Base-by-base conservation (phyloP, 805 yeast species). In the Ogataea dorogensis region DNA sequence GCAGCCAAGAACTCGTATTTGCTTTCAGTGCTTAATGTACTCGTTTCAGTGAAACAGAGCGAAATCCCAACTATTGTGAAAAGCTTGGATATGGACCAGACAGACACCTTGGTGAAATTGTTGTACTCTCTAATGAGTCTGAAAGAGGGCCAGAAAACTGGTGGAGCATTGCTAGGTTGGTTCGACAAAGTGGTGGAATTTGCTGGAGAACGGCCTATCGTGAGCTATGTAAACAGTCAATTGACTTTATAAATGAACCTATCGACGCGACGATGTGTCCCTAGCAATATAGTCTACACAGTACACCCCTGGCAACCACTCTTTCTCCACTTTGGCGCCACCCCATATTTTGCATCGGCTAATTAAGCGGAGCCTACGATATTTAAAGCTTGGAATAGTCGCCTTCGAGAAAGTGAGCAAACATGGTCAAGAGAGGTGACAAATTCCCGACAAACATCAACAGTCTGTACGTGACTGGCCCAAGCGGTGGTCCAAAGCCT, bases 81-180 rank as follows among this genome's bases (percentile, higher is more conserved):
- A 43, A 63, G 65, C 23, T 74, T 93, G 50, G 60, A 70, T 25
- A 50, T 73, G 12, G 80, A 76, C 41, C 85, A 87, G 56, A 83
- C 81, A 48, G 91, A 86, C 50, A 78, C 75, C 2, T 73, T 93
- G 53, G 70, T 88, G 29, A 93, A 93, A 59, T 86, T 84, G 58
- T 67, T 93, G 36, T 93, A 89, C 64, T 82, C 81, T 53, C 87
- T 87, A 19, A 87, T 93, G 95, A 67, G 79, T 28, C 64, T 80
- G 8, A 73, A 80, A 19, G 79, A 77, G 48, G 89, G 93, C 8
- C 86, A 86, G 46, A 85, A 82, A 51, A 87, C 81, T 46, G 95
- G 96, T 13, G 95, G 95, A 30, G 71, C 81, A 30, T 61, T 93
- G 49, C 74, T 93, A 50, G 77, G 82, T 20, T 93, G 98, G 98